phyloP scores from a whole-genome alignment of 352 stramenopile genomes.

The Phytophthora nicotianae region DNA sequence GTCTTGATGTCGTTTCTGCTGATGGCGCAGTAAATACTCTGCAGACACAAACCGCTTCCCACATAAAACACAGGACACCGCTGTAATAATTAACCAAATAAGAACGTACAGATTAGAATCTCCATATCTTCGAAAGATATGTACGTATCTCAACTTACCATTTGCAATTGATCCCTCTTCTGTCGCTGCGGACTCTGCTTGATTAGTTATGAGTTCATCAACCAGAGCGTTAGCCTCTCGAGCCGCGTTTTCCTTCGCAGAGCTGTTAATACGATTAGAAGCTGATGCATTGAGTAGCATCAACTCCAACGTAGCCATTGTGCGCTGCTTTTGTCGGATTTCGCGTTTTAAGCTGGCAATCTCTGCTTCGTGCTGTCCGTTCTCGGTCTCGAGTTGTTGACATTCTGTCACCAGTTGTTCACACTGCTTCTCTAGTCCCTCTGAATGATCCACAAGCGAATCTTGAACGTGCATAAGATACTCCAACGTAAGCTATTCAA shows the following conservation, averaged over 20 bases:
- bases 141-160: slow-evolving; percentile 24
- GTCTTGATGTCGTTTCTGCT: slow-evolving; percentile 61
- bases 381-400: slow-evolving; percentile 64
- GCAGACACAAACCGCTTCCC: slow-evolving; percentile 78
- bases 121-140: not conserved
- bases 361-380: slow-evolving; percentile 63
- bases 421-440: slow-evolving; percentile 73
- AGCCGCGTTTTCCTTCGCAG: slow-evolving; percentile 49
- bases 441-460: slow-evolving; percentile 69
- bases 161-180: slow-evolving; percentile 36
- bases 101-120: not conserved
- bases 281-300: slow-evolving; percentile 72
- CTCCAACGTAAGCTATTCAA: slow-evolving; percentile 72
- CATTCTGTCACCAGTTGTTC: slow-evolving; percentile 64
- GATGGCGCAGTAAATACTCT: slow-evolving; percentile 75
- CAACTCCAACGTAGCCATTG: slow-evolving; percentile 79
- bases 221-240: slow-evolving; percentile 38
- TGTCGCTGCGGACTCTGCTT: not conserved
- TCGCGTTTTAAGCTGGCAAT: slow-evolving; percentile 73
- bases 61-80: slow-evolving; percentile 67
- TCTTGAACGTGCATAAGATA: slow-evolving; percentile 87
- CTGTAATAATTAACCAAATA: slow-evolving; percentile 17
- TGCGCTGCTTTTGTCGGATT: slow-evolving; percentile 81
- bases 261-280: slow-evolving; percentile 28
- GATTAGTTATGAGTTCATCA: slow-evolving; percentile 38